phyloP scores from a whole-genome alignment of 23 red algal genomes.

The Agarophyton chilense region DNA sequence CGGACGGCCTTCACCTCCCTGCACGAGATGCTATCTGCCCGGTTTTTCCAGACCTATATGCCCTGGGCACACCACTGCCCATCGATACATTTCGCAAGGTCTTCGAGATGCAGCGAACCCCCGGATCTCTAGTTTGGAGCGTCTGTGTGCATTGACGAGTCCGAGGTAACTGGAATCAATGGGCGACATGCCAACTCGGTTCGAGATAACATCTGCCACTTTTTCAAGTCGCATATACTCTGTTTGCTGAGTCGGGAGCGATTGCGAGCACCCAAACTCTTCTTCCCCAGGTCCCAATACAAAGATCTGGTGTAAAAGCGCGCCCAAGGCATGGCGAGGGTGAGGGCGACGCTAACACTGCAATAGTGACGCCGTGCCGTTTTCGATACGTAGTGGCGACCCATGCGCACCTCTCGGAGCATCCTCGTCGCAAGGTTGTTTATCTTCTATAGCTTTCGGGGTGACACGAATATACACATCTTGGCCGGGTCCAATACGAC shows the following conservation, averaged over 20 bases:
- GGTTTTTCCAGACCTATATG: not conserved
- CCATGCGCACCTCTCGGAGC: not conserved
- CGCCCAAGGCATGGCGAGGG: slow-evolving; percentile 24
- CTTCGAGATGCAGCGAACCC: not conserved
- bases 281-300: not conserved
- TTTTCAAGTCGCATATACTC: not conserved
- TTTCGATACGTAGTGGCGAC: not conserved
- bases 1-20: slow-evolving; percentile 7
- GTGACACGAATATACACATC: not conserved
- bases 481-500: not conserved
- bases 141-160: not conserved
- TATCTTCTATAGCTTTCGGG: not conserved
- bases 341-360: not conserved
- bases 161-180: not conserved
- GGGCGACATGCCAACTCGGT: not conserved
- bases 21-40: not conserved
- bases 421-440: not conserved
- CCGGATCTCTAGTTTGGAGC: not conserved
- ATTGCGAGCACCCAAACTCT: not conserved
- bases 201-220: not conserved
- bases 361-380: not conserved
- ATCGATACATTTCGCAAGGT: not conserved
- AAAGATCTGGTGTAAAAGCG: not conserved
- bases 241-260: not conserved
- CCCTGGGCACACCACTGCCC: not conserved